These are phyloP conservation scores for Diaporthe aspalathi DNA, from an alignment of 2,329 filamentous ascomycete genomes.

Conservation along the genomic window DNA sequence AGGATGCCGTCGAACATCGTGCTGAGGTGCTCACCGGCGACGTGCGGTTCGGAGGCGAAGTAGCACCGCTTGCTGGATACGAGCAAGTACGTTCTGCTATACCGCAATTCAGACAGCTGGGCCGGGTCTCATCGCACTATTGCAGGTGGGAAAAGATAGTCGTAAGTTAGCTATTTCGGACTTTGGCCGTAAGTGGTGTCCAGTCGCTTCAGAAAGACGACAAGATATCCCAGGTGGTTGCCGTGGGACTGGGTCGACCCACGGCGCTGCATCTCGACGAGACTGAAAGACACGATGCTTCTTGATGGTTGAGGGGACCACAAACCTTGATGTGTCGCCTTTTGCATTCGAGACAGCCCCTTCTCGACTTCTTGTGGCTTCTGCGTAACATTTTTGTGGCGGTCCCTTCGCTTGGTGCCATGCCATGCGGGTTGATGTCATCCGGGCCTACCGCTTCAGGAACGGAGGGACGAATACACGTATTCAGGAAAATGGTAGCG, in stretches of 20 bases:
- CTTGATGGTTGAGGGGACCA: neutral
- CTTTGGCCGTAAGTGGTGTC: neutral
- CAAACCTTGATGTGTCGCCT: conserved; percentile 47
- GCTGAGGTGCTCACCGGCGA: conserved; percentile 14
- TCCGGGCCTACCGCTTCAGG: neutral
- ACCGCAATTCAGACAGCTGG: conserved; percentile 47
- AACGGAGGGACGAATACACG: conserved; percentile 16
- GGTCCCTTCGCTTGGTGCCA: conserved; percentile 19
- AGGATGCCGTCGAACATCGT: conserved; percentile 2
- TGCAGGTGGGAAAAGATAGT: conserved; percentile 28
- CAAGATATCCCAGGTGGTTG: neutral
- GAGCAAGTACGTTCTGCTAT: conserved; percentile 46
- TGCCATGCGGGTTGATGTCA: conserved; percentile 6
- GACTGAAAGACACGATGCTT: neutral
- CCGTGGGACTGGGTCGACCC: neutral
- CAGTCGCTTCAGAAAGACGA: too few species aligned
- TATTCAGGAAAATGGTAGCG: conserved; percentile 11
- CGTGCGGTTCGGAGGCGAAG: conserved; percentile 11
- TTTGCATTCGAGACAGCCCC: conserved; percentile 49
- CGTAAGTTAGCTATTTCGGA: neutral
- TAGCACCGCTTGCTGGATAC: conserved; percentile 39
- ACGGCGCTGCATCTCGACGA: neutral
- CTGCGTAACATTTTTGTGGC: conserved; percentile 41
- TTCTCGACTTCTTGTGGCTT: conserved; percentile 48
- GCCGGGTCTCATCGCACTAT: conserved; percentile 49